Evolutionary conservation across 2,329 filamentous ascomycete species (phyloP), one percentile per base, ranked within the genome.

Genomic region (Tolypocladium capitatum): DNA sequence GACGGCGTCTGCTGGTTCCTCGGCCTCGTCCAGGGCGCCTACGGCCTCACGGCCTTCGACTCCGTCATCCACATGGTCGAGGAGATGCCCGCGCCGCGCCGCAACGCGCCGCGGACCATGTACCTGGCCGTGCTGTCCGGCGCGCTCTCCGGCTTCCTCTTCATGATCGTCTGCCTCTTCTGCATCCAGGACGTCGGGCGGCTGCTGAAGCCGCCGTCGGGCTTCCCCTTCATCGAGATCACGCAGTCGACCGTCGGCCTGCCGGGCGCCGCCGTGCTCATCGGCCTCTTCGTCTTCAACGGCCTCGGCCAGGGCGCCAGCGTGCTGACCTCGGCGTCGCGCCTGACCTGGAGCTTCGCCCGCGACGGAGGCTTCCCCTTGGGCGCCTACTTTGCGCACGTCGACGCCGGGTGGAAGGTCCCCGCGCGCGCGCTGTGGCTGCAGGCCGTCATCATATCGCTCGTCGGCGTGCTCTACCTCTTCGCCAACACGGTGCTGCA

Each of bases 61-160:
- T 72, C 75, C 0, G 75, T 76, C 32, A 76, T 78, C 34, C 76
- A 80, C 56, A 70, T 79, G 65, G 71, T 75, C 2, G 75, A 79
- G 52, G 75, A 78, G 54, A 74, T 78, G 1, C 74, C 75, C 1
- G 60, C 65, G 4, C 74, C 75, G 1, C 61, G 73, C 30, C 69
- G 61, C 33, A 76, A 75, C 48, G 71, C 69, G 0, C 75, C 75
- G 0, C 64, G 63, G 16, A 68, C 73, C 3, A 76, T 78, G 51
- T 76, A 69, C 63, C 65, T 77, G 18, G 70, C 74, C 0, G 71
- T 78, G 1, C 50, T 69, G 0, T 65, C 67, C n/a, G 68, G 72
- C 32, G 70, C 71, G n/a, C 43, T 69, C 24, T 71, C 70, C 0
- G 73, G 73, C 18, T 66, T 73, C 48, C 59, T 75, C 41, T 75